Conservation (phyloP, 164 flowering plant genomes). For the Nymphaea thermarum region DNA sequence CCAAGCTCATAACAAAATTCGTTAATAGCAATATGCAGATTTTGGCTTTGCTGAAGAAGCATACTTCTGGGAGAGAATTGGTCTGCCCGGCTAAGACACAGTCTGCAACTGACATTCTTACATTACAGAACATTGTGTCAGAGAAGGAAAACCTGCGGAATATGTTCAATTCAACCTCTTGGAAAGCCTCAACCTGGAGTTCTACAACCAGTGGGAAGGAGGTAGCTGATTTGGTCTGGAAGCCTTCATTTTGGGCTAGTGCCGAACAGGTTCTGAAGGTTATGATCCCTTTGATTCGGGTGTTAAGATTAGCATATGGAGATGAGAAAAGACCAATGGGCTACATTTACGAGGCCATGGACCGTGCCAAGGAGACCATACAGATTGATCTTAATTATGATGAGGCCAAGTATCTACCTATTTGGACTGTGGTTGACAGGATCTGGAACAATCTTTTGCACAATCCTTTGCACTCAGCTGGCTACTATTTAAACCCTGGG, state of each 20-base stretch:
- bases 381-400: constrained; percentile 19
- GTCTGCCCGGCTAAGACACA: constrained; percentile 21
- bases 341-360: constrained; percentile 62
- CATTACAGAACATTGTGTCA: constrained; percentile 31
- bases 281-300: constrained; percentile 37
- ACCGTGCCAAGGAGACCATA: constrained; percentile 53
- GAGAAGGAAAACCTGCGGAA: constrained; percentile 24
- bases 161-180: constrained; percentile 33
- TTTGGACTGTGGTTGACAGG: constrained; percentile 50
- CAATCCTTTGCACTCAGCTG: constrained; percentile 62
- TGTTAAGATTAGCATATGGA: constrained; percentile 19
- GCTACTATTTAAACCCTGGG: constrained; percentile 49
- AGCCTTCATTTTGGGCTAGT: constrained; percentile 35
- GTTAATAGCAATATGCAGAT: constrained; percentile 21
- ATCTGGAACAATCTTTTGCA: constrained; percentile 55
- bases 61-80: constrained; percentile 18
- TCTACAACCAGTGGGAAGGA: constrained; percentile 24
- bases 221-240: constrained; percentile 26
- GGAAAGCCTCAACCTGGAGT: constrained; percentile 29
- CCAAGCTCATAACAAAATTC: constrained; percentile 37
- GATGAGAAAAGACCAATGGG: constrained; percentile 29
- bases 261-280: constrained; percentile 27
- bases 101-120: constrained; percentile 25
- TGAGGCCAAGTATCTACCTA: constrained; percentile 19
- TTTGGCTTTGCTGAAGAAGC: constrained; percentile 23